Conservation (phyloP, 257 asterid genomes). For the Solanum sejunctum region DNA sequence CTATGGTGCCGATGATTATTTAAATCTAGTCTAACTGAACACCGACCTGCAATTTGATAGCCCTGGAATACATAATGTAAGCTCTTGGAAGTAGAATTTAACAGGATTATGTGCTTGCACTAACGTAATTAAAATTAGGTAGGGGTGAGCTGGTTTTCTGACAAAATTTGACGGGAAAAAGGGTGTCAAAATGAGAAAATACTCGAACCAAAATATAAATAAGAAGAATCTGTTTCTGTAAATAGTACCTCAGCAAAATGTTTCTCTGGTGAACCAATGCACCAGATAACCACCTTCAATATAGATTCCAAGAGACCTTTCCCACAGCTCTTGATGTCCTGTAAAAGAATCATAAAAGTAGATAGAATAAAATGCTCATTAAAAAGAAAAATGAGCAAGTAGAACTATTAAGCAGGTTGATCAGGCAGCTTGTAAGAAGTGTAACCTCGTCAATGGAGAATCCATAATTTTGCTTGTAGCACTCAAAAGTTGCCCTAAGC, state of each 20-base stretch:
- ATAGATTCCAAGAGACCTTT: slow-evolving; percentile 39
- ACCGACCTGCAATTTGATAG: neutral
- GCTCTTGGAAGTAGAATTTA: neutral
- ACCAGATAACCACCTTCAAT: slow-evolving; percentile 53
- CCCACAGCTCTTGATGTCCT: slow-evolving; percentile 56
- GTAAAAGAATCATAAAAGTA: neutral
- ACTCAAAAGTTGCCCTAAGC: slow-evolving; percentile 55
- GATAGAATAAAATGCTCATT: neutral
- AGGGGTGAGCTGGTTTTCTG: neutral
- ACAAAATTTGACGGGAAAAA: neutral
- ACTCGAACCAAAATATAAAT: neutral
- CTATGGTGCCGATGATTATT: neutral
- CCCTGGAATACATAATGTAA: neutral
- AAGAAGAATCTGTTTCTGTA: neutral
- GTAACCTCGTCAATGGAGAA: slow-evolving; percentile 48
- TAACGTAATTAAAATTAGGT: neutral
- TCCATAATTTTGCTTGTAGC: slow-evolving; percentile 42
- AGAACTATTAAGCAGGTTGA: neutral
- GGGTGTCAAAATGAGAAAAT: neutral
- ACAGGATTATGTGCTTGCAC: neutral
- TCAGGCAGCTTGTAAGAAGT: neutral
- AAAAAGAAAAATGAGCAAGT: neutral
- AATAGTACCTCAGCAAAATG: slow-evolving; percentile 74
- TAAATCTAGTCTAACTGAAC: neutral
- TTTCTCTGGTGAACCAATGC: slow-evolving; percentile 58